Base-by-base conservation (phyloP, 768 basidiomycete genomes). In the Tylopilus felleus region DNA sequence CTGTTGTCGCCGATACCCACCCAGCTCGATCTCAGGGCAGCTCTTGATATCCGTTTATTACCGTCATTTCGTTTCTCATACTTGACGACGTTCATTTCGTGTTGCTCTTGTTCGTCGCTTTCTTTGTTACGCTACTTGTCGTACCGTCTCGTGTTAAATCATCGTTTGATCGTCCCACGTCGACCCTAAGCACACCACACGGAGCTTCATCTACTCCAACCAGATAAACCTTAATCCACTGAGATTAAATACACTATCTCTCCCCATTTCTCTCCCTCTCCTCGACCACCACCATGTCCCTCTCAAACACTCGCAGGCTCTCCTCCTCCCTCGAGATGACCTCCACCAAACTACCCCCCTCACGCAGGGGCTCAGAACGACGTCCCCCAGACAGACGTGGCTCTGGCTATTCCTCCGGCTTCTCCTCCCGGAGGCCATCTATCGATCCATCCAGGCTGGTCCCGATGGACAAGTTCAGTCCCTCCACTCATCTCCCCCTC, bases 401-500 rank as follows among this genome's bases (percentile, higher is more conserved):
- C 55, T 83, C 83, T 22, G 76, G 75, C 60, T 73, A 75, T 38
- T 69, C 65, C 0, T 64, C 68, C 17, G 75, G 71, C n/a, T 65
- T 75, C 64, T 69, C 75, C 36, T 88, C 86, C 25, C 79, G 88
- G 57, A 78, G 85, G 41, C 75, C 78, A 1, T 90, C 88, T 51
- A 91, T 91, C 65, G 89, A 91, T 68, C 89, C 89, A 51, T 80
- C 80, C 61, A 80, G 79, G 71, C 80, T 91, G 55, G 61, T 90
- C 53, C 87, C 83, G 33, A 91, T 91, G 86, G 84, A 88, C 78
- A 90, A 83, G 89, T 88, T 65, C 60, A 70, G 64, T 51, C 44
- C 59, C 53, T 13, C 57, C 53, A 1, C 51, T 29, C 46, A 46
- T 42, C 29, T 4, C 5, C 1, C 22, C 14, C 25, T 51, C 49